Conservation (phyloP, 495 filamentous ascomycete genomes). For the Staphylotrichum longicolle region DNA sequence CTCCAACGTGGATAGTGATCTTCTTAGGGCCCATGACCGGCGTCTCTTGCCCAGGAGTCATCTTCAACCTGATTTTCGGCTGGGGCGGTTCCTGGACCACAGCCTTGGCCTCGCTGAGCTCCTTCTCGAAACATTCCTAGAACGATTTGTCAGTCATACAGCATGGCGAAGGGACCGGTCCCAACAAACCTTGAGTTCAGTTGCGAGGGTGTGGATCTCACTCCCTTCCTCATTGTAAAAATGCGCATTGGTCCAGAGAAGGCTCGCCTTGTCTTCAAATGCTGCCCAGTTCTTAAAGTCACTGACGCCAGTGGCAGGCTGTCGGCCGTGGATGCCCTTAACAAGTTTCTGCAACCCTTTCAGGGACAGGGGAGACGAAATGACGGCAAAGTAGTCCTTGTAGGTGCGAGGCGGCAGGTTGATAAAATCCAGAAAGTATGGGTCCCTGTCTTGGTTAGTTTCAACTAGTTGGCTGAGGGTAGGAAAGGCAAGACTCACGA, state of each 20-base stretch:
- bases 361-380: constrained; percentile 69
- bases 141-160: neutral
- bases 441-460: constrained; percentile 38
- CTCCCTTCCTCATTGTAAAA: constrained; percentile 89
- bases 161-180: neutral
- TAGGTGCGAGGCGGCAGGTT: constrained; percentile 61
- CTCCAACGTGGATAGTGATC: constrained; percentile 56
- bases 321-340: constrained; percentile 63
- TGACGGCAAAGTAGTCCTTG: constrained; percentile 75
- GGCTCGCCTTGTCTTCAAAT: constrained; percentile 73
- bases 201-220: constrained; percentile 67
- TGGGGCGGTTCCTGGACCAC: constrained; percentile 62
- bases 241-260: constrained; percentile 82
- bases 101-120: constrained; percentile 66
- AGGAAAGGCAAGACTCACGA: constrained; percentile 45
- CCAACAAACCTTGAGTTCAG: constrained; percentile 65
- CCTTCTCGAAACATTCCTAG: constrained; percentile 61
- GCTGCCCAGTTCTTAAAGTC: constrained; percentile 74
- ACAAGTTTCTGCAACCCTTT: constrained; percentile 68
- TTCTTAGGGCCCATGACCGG: constrained; percentile 43
- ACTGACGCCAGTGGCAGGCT: constrained; percentile 60
- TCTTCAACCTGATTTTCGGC: constrained; percentile 75
- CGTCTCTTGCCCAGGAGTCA: constrained; percentile 43
- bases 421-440: constrained; percentile 62
- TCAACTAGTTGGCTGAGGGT: constrained; percentile 6